Evolutionary conservation across 2,329 filamentous ascomycete genomes (phyloP), one percentile per base, ranked within the genome.

Genomic region (Helotiales sp.): DNA sequence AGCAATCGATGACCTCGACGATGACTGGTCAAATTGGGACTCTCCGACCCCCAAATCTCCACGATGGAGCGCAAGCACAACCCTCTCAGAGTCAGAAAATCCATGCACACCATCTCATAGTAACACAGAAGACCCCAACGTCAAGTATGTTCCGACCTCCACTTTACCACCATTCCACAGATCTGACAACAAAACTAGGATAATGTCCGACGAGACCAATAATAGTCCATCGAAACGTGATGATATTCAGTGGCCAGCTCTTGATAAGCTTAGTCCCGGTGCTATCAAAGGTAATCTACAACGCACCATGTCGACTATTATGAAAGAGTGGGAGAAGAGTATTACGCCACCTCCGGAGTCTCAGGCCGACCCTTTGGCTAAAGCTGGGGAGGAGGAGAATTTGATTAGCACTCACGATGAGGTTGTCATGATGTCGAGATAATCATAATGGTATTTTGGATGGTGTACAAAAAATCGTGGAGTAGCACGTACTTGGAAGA

Each of bases 321-420:
- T 97, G 85, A 89, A 87, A 63, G 92, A 96, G 70, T 96, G 91
- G 90, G 93, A 98, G 76, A 90, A 86, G 72, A 90, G 84, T 64
- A 76, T 93, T 13, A 85, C 82, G 2, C 79, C 84, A 31, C 77
- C 81, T 1, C 67, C 73, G 3, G 59, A 61, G 29, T 36, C 40
- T 10, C 31, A 52, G 17, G 22, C 12, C 13, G 56, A 63, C 33
- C 55, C 52, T 29, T 10, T 57, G 12, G 30, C 36, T 22, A 55
- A 47, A 19, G n/a, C 33, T 19, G 46, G 19, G 47, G 75, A 58
- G 57, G 76, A 49, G 72, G 75, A 60, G 71, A 72, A 53, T 30
- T 36, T 17, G 12, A 17, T 38, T 2, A 55, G 33, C 80, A 81
- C 51, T 17, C 48, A 58, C 22, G 61, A 64, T 19, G 62, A 67